Base-by-base conservation (phyloP, 768 basidiomycete species). In the Pleurotus citrinopileatus region DNA sequence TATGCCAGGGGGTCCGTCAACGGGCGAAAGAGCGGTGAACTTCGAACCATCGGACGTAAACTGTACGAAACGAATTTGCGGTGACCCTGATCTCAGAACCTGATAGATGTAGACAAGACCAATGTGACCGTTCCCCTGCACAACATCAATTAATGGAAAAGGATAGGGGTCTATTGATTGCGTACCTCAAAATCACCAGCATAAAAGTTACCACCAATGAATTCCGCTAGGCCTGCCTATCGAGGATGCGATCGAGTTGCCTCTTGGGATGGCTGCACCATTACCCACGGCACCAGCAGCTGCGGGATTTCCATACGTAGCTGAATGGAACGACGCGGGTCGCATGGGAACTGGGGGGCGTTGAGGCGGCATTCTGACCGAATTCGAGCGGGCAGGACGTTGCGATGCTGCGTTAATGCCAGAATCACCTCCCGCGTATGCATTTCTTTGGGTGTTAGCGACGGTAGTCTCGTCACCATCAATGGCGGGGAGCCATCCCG, bases 91-190 rank as follows among this genome's bases (percentile, higher is more conserved):
- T 9, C 22, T 13, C 13, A 51, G 34, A n/a, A 51, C 19, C 23
- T 51, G 34, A n/a, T 51, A 51, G 12, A 51, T 25, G 23, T 51
- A 38, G 12, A 51, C 48, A 34, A 51, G 48, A 19, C 48, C 48
- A 12, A 51, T 22, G 34, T 25, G 48, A 10, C 48, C 48, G 15
- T 51, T 51, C 5, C 48, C 48, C 48, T 51, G 5, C 26, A 37
- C 2, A 48, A 29, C 17, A 27, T 48, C 25, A 48, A 34, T 2
- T n/a, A 3, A 48, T n/a, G 7, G 12, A 19, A 15, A 12, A 34
- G 9, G 3, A 34, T 34, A n/a, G n/a, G n/a, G n/a, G 32, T 34
- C n/a, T 34, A 9, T 9, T 10, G 10, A 34, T 10, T 34, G 32
- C 32, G 8, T 48, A 48, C 46, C 46, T 48, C 46, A 22, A 48